A percentile compares a stretch with the other conserved stretches of the same genome.
phyloP scores from a whole-genome alignment of 140 eudicot genomes.

The Bidens hawaiensis region DNA sequence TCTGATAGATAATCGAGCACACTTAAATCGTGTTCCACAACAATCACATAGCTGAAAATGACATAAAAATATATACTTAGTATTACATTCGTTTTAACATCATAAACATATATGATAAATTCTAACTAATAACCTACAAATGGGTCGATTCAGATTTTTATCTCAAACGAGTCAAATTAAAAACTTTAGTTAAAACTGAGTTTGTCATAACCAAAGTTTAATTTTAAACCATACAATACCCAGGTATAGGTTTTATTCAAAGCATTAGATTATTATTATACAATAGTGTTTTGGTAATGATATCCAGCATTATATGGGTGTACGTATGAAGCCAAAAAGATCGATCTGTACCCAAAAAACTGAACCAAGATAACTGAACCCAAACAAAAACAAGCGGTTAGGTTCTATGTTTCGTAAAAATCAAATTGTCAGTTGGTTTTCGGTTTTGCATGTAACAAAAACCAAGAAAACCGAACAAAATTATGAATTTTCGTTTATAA shows the following conservation, averaged over 20 bases:
- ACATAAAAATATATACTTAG: constrained; percentile 1
- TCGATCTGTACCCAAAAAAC: too few relatives aligned
- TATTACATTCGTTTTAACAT: not conserved
- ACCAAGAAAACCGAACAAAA: too few relatives aligned
- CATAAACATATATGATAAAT: not conserved
- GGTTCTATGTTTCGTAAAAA: too few relatives aligned
- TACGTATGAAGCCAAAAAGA: too few relatives aligned
- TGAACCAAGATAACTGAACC: too few relatives aligned
- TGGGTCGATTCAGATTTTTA: not conserved
- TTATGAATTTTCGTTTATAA: too few relatives aligned
- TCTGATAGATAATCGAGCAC: constrained; percentile 91
- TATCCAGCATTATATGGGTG: too few relatives aligned
- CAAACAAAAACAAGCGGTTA: too few relatives aligned
- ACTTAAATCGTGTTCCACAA: constrained; percentile 91
- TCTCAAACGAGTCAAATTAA: not conserved
- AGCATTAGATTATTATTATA: too few relatives aligned
- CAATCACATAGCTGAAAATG: constrained; percentile 80
- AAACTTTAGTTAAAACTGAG: not conserved
- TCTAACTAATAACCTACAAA: not conserved
- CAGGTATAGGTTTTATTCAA: not conserved
- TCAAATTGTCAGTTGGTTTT: too few relatives aligned
- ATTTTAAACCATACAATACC: not conserved
- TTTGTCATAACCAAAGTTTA: not conserved
- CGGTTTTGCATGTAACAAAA: too few relatives aligned
- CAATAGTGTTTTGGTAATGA: too few relatives aligned